Evolutionary conservation across 1,284 basidiomycete species (phyloP).

Genomic region (Violaceomyces palustris): DNA sequence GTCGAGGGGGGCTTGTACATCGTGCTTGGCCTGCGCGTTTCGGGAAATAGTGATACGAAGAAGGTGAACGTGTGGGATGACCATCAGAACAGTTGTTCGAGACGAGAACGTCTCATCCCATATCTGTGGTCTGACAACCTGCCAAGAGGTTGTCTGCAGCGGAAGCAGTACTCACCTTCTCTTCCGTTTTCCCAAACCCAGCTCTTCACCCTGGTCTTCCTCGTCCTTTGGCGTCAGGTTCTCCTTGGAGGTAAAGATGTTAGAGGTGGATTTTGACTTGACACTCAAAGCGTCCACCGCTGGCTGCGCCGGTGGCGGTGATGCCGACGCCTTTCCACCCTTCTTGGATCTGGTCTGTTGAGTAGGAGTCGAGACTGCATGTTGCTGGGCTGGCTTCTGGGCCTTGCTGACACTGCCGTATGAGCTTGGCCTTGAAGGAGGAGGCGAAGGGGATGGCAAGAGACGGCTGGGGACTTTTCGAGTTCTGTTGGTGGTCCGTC

Average conservation of each 20-base stretch:
- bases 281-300: too few species aligned
- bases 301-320: too few species aligned
- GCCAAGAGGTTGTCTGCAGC: too few species aligned
- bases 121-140: too few species aligned
- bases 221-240: conserved; percentile 2
- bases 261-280: conserved; percentile 1
- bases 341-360: too few species aligned
- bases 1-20: neutral
- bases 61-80: neutral
- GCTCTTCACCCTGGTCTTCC: neutral
- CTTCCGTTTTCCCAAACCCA: conserved; percentile 1
- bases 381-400: conserved; percentile 27
- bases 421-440: conserved; percentile 20
- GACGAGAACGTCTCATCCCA: too few species aligned
- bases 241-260: conserved; percentile 16
- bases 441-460: conserved; percentile 28
- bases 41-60: neutral
- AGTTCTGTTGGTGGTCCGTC: conserved; percentile 26
- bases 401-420: conserved; percentile 14
- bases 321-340: too few species aligned
- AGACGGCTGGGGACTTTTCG: conserved; percentile 31
- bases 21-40: conserved; percentile 1
- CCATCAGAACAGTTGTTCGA: too few species aligned
- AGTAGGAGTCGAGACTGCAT: conserved; percentile 30
- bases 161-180: conserved; percentile 4